These are phyloP conservation scores for Byssothecium circinans DNA, from an alignment of 2,329 filamentous ascomycete species.

Conservation along the genomic window DNA sequence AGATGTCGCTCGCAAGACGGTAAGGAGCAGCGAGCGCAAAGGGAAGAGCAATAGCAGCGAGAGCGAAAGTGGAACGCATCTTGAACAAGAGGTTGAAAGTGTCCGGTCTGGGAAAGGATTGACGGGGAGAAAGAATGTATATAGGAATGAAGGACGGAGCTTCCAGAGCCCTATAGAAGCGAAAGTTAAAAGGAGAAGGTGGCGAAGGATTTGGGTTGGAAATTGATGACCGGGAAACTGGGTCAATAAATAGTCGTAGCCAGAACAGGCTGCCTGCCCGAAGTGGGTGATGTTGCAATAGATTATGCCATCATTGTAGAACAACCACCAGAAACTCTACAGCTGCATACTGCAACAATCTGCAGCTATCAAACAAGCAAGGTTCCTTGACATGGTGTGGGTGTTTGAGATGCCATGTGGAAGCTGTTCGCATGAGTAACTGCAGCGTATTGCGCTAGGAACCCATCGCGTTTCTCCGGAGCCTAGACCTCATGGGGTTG, in stretches of 20 bases:
- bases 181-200: slow-evolving; percentile 19
- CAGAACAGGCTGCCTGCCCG: background rate
- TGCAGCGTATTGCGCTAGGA: no score
- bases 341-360: background rate
- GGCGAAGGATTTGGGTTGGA: slow-evolving; percentile 9
- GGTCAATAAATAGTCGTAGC: slow-evolving; percentile 20
- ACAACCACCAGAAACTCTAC: background rate
- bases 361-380: slow-evolving; percentile 13
- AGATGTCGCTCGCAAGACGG: slow-evolving; percentile 10
- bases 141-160: slow-evolving; percentile 21
- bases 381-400: slow-evolving; percentile 14
- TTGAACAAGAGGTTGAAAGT: slow-evolving; percentile 11
- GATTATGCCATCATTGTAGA: no score
- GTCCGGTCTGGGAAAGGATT: slow-evolving; percentile 1
- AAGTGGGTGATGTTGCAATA: slow-evolving; percentile 11
- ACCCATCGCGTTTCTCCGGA: background rate
- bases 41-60: slow-evolving; percentile 25
- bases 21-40: slow-evolving; percentile 26
- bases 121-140: slow-evolving; percentile 8
- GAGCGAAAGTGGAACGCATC: slow-evolving; percentile 27
- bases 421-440: background rate
- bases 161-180: slow-evolving; percentile 35
- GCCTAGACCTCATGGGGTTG: background rate
- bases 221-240: slow-evolving; percentile 10
- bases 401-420: slow-evolving; percentile 16